A percentile compares a stretch with the other conserved stretches of the same genome.
phyloP scores from a whole-genome alignment of 192 early-diverging fungal species.

The Endogone sp. region DNA sequence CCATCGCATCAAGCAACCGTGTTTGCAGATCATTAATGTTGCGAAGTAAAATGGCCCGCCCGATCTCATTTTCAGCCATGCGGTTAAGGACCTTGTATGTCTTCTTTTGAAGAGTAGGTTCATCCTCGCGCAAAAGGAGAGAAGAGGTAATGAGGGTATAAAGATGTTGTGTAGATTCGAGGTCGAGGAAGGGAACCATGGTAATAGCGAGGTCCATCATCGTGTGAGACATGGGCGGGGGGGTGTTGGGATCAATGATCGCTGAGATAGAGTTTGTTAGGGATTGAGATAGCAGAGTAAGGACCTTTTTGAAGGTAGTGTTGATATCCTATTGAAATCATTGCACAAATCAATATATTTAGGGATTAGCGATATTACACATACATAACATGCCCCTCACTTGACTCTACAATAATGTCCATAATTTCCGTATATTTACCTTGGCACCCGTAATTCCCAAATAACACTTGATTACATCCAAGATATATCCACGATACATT shows the following conservation, averaged over 20 bases:
- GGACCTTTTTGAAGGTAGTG: slow-evolving; percentile 60
- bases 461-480: slow-evolving; percentile 67
- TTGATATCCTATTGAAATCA: slow-evolving; percentile 54
- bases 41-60: slow-evolving; percentile 34
- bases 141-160: slow-evolving; percentile 51
- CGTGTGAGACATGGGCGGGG: slow-evolving; percentile 76
- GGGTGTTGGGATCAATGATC: slow-evolving; percentile 44
- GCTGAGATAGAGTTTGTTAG: slow-evolving; percentile 43
- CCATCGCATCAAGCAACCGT: slow-evolving; percentile 69
- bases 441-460: slow-evolving; percentile 53
- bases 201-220: slow-evolving; percentile 81
- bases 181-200: slow-evolving; percentile 73
- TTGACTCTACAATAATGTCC: too few relatives aligned
- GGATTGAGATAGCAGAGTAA: slow-evolving; percentile 52
- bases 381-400: too few relatives aligned
- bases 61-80: slow-evolving; percentile 43
- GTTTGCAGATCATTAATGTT: slow-evolving; percentile 58
- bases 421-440: too few relatives aligned
- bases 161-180: slow-evolving; percentile 54
- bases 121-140: slow-evolving; percentile 55
- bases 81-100: slow-evolving; percentile 85
- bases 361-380: too few relatives aligned
- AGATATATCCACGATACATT: slow-evolving; percentile 58
- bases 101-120: slow-evolving; percentile 88
- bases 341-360: too few relatives aligned